Evolutionary conservation across 1,139 yeast genomes (phyloP), one percentile per base, ranked within the genome.

Genomic region (Lodderomyces metapsilosis): DNA sequence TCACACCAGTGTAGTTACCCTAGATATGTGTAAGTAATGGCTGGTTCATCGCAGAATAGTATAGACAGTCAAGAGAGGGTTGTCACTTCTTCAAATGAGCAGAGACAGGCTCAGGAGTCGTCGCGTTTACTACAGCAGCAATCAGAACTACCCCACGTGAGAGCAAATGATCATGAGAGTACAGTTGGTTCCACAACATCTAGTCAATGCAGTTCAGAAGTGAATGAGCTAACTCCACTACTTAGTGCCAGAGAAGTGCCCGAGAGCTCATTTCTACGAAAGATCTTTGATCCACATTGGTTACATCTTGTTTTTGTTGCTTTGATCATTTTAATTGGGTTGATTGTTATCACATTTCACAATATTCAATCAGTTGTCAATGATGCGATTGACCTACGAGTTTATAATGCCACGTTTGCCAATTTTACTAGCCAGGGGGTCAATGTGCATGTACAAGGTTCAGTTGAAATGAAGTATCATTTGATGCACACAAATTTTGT

Each of bases 391-490:
- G 48, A 52, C 20, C 39, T 59, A 21, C 48, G 56, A 23, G 38
- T 60, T 2, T 49, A 56, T 17, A 46, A 48, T 33, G 41, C 61
- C 3, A 44, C 59, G 1, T 43, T 62, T 1, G 43, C 54, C 9
- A 48, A 53, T 16, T 44, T 66, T 27, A 53, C 57, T 25, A 54
- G 57, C n/a, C 46, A 45, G 18, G 62, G 71, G 10, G 34, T 59
- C 25, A 51, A 54, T 40, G 44, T 57, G 18, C 64, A 57, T 39
- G 54, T 65, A 5, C 41, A 46, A 2, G 70, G 65, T 0, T 38
- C 55, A 1, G 42, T 65, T 2, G 44, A 49, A 7, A 47, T 64
- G n/a, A 49, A 64, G 46, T 67, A 66, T 45, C 53, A 55, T 37
- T 42, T 50, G 3, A 51, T 64, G 22, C 59, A 54, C 21, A 36